Base-by-base conservation (phyloP, 2,329 filamentous ascomycete genomes). In the Fusarium bulbicola region DNA sequence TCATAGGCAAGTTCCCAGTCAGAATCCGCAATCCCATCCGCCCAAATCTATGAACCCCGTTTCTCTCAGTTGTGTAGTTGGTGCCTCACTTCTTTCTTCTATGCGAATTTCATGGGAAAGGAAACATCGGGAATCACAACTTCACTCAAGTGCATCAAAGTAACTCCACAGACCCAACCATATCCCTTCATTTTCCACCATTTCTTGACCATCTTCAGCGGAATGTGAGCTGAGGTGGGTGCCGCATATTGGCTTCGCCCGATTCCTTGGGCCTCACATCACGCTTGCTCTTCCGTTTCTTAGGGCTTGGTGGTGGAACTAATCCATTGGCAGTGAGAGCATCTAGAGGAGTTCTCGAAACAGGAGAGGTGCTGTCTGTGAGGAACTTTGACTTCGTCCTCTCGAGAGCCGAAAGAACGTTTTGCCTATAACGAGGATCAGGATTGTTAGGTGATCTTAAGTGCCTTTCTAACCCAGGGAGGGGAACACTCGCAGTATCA, bases 361-460 rank as follows among this genome's bases (percentile, higher is more conserved):
- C 36, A 32, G 43, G 39, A 14, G 58, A 47, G 30, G 43, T n/a
- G 8, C 42, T 42, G 14, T 79, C 72, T 5, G 65, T 62, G 10
- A 81, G 59, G 46, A 81, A 81, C 34, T 77, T 80, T 8, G 67
- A 66, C 8, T 80, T 78, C 11, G 76, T 73, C 24, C 66, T 77
- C 56, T 78, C 75, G 13, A 82, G 73, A 39, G 79, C 72, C 34
- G 71, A 70, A 15, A 82, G 67, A n/a, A 81, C 68, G 20, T 76
- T 61, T 52, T 77, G 59, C 18, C 79, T 74, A 34, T 74, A 68
- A 12, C 58, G 70, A 18, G 64, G 53, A 40, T 71, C 65, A 13
- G 64, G 50, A 36, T 72, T 65, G 13, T 46, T 20, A 13, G 62
- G 42, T 14, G 71, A 72, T 21, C 56, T 60, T 11, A 80, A 42